Base-by-base conservation (phyloP, 1,284 basidiomycete species). In the Leccinum subrobustum region DNA sequence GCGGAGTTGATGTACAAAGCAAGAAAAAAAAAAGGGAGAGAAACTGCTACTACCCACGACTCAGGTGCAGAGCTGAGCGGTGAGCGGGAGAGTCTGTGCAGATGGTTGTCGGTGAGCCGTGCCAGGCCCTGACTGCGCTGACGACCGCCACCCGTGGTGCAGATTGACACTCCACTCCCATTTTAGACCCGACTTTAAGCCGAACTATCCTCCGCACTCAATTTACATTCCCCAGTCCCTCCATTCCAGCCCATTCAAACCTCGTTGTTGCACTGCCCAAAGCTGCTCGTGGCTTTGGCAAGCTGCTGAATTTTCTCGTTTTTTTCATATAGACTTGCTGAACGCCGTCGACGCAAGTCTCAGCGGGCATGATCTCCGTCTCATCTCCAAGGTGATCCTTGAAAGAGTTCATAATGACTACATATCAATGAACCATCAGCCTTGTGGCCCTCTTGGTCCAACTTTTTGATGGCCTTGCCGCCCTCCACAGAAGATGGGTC, bases 91-190 rank as follows among this genome's bases (percentile, higher is more conserved):
- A 20, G 67, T 54, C 58, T 39, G 63, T 59, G 60, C 39, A 27
- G 63, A 60, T 64, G 63, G 67, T 70, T 60, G 66, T 71, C 62
- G 63, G 63, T 66, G 71, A 71, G 67, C 69, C 68, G 64, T 62
- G 61, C 52, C 60, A 65, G 68, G 54, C 59, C 60, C 59, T 70
- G 67, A 54, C 73, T 73, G 70, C 70, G 70, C 67, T 73, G 63
- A 64, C 68, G 69, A 69, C 67, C 61, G 60, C 66, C 69, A 68
- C 60, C 20, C 27, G 54, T n/a, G 37, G 68, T 53, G 62, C 60
- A 56, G 58, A 58, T 59, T 54, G 60, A 59, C 63, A 63, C 61
- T 42, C 35, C 39, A 42, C 39, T 37, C 56, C 69, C 63, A 50
- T 57, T 62, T 71, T 59, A 53, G 72, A 67, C 56, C 56, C 55